Evolutionary conservation across 179 eudicot genomes (phyloP), one percentile per base, ranked within the genome.

Genomic region (Silene vulgaris): DNA sequence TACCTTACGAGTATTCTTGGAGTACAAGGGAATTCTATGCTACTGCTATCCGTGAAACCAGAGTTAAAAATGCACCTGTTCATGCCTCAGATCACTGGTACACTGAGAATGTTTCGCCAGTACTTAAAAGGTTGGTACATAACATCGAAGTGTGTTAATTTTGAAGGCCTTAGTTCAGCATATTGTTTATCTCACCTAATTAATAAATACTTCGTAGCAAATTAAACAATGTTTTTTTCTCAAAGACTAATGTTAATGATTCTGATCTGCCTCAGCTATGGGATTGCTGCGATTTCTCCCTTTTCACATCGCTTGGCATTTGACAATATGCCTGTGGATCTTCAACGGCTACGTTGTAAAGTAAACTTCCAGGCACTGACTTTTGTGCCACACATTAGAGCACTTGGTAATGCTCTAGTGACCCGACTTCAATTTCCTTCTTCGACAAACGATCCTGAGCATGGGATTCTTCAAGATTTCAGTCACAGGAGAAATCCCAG

Each of bases 21-120:
- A 92, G 99, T 82, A 92, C 97, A 7, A 85, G 97, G 74, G 97
- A 86, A 79, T 95, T 92, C 77, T 95, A 95, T 80, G 87, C 93
- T 48, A 84, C 90, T 74, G 97, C 96, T 54, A 90, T 92, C 77
- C 92, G 97, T 68, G 91, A 90, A 77, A 95, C 95, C 76, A 86
- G 99, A 82, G 83, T 95, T 26, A 95, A 95, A 84, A 92, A 86
- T 40, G 97, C 99, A 59, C 97, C 99, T 35, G 91, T 95, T 66
- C 99, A 95, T 85, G 97, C 97, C 79, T 95, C 99, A 16, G 97
- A 88, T 57, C 85, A 92, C 79, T 95, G 99, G 99, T 95, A 92
- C 52, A 81, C 84, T 19, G 95, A 89, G 32, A 90, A 95, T 71
- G 99, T 90, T 8, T 85, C 77, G 83, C 99, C 99, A 61, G 72